Evolutionary conservation across 176 grass and related monocot genomes (phyloP).

Genomic region (Carex cristatella): DNA sequence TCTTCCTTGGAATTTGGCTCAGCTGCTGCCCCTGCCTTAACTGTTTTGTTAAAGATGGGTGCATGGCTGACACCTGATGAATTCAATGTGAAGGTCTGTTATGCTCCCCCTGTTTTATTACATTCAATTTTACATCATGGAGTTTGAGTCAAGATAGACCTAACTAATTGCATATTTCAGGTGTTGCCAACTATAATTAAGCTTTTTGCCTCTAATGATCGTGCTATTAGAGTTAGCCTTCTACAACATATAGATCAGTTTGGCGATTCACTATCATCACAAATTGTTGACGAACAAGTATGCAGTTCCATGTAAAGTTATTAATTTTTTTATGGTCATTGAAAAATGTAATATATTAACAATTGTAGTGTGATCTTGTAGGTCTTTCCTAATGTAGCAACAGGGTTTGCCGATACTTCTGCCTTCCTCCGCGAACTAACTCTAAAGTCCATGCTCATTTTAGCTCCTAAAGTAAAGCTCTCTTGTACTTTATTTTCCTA

Average conservation of each 20-base stretch:
- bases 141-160: background rate
- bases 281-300: constrained; percentile 99
- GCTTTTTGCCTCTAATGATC: constrained; percentile 90
- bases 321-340: background rate
- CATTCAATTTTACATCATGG: constrained; percentile 6
- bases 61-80: constrained; percentile 84
- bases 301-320: constrained; percentile 18
- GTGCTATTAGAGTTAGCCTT: constrained; percentile 94
- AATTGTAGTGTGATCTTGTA: constrained; percentile 30
- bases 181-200: constrained; percentile 96
- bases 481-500: constrained; percentile 7
- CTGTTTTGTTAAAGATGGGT: constrained; percentile 91
- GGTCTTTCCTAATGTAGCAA: constrained; percentile 96
- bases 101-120: background rate
- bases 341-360: background rate
- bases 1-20: constrained; percentile 97
- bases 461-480: constrained; percentile 82
- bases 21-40: constrained; percentile 94
- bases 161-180: constrained; percentile 38
- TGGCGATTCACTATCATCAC: constrained; percentile 79
- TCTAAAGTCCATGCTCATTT: constrained; percentile 92
- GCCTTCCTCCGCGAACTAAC: constrained; percentile 87
- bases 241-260: constrained; percentile 98
- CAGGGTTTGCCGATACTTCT: constrained; percentile 96
- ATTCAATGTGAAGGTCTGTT: constrained; percentile 75